Base-by-base conservation (phyloP, 805 yeast species). In the Yamadazyma sp. region DNA sequence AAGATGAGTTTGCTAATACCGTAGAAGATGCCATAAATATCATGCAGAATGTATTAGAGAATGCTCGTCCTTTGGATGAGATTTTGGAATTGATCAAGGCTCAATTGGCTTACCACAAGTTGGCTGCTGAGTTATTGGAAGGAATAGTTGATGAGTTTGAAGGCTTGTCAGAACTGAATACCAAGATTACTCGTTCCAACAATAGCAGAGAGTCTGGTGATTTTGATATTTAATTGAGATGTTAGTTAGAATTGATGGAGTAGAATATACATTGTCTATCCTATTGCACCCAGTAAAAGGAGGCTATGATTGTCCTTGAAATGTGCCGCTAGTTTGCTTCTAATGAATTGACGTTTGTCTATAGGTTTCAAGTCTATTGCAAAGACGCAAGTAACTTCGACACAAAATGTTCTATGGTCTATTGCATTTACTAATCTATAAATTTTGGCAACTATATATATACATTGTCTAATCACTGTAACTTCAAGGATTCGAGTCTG, bases 1-100 rank as follows among this genome's bases (percentile, higher is more conserved):
- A 87, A 65, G 96, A 87, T 54, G 90, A 84, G 54, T 87, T 87
- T 59, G 95, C 93, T 32, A 86, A 84, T 49, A 83, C 90, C 16
- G 88, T 88, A 23, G 95, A 87, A 64, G 93, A 84, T 54, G 93
- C 95, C 26, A 87, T 86, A 38, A 68, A 80, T 26, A 78, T 83
- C 42, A 82, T 87, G 90, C 86, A 82, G 66, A 80, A 82, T 55
- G 90, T 84, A 19, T 75, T 87, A 48, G 80, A 81, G 40, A 71
- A 80, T 39, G 79, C 89, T 14, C 75, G 78, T 49, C 83, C 89
- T 12, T 70, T 84, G 48, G 73, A 77, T 35, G 82, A 81, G 57
- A 65, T 86, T 41, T 69, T 73, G 43, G 88, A 82, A 57, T 73
- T 87, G 49, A 77, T 82, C 40, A 73, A 73, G 54, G 95, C 95